These are phyloP conservation scores for Saitozyma podzolica DNA, from an alignment of 768 basidiomycete species.

Conservation along the genomic window DNA sequence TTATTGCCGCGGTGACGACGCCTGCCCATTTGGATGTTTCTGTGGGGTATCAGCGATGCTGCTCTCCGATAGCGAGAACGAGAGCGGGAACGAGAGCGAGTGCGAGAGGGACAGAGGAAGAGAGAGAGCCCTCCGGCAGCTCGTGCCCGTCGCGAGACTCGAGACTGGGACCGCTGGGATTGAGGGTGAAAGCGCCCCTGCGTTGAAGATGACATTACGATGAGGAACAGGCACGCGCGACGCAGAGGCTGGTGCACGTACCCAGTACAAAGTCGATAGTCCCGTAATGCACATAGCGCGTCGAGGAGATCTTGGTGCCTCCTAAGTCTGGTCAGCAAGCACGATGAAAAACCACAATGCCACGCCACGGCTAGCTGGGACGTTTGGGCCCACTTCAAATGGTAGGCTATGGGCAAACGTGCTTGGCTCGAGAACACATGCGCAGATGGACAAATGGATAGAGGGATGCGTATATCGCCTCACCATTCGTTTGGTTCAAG, in stretches of 20 bases:
- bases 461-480: conserved; percentile 1
- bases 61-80: too few species aligned
- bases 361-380: too few species aligned
- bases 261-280: conserved; percentile 55
- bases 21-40: conserved; percentile 75
- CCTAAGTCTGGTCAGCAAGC: conserved; percentile 33
- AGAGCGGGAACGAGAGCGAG: too few species aligned
- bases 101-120: too few species aligned
- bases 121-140: too few species aligned
- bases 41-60: conserved; percentile 19
- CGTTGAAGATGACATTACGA: too few species aligned
- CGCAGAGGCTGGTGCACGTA: conserved; percentile 2
- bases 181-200: neutral
- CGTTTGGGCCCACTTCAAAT: too few species aligned
- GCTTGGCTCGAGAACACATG: conserved; percentile 31
- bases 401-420: neutral
- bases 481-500: conserved; percentile 59
- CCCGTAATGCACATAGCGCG: conserved; percentile 79
- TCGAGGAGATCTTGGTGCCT: conserved; percentile 75
- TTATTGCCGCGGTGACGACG: conserved; percentile 69
- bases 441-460: too few species aligned
- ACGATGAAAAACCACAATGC: too few species aligned
- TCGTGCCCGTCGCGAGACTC: too few species aligned
- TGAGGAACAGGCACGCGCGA: too few species aligned
- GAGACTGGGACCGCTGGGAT: neutral